Evolutionary conservation across 768 basidiomycete genomes (phyloP).

Genomic region (Leccinum truebloodii): DNA sequence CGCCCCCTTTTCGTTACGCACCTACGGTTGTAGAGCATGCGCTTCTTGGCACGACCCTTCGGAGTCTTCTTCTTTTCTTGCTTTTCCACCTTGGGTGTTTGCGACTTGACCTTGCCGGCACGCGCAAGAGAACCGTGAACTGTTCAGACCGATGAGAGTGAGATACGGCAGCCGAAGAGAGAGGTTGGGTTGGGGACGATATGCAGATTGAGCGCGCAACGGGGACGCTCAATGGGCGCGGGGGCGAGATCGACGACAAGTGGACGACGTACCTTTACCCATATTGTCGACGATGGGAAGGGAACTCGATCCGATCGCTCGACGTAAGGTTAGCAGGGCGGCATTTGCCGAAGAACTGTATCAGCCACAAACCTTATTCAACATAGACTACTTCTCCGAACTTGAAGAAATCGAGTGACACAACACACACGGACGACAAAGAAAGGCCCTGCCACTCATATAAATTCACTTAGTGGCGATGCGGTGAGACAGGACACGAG

Average conservation of each 20-base stretch:
- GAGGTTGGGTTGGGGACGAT: background rate
- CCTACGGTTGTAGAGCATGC: constrained; percentile 91
- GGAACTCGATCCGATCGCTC: background rate
- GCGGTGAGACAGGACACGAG: too few relatives aligned
- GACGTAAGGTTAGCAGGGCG: background rate
- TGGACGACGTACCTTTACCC: constrained; percentile 61
- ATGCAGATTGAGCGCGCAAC: background rate
- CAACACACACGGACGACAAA: too few relatives aligned
- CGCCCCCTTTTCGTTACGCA: constrained; percentile 40
- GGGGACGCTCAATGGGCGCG: background rate
- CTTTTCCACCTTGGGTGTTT: constrained; percentile 86
- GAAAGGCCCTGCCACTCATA: too few relatives aligned
- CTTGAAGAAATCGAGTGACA: too few relatives aligned
- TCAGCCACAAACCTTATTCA: constrained; percentile 1
- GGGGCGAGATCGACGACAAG: background rate
- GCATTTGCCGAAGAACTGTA: background rate
- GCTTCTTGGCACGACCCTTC: constrained; percentile 98
- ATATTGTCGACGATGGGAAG: constrained; percentile 52
- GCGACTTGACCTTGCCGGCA: constrained; percentile 92
- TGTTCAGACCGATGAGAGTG: constrained; percentile 26
- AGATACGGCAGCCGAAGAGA: background rate
- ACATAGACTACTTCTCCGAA: too few relatives aligned
- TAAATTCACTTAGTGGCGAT: too few relatives aligned
- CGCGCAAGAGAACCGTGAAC: constrained; percentile 99
- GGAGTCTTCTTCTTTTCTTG: constrained; percentile 99